Percentiles rank a stretch among this genome's conserved stretches.
Conservation (phyloP, 2,329 filamentous ascomycete genomes). For the Fonsecaea pedrosoi region DNA sequence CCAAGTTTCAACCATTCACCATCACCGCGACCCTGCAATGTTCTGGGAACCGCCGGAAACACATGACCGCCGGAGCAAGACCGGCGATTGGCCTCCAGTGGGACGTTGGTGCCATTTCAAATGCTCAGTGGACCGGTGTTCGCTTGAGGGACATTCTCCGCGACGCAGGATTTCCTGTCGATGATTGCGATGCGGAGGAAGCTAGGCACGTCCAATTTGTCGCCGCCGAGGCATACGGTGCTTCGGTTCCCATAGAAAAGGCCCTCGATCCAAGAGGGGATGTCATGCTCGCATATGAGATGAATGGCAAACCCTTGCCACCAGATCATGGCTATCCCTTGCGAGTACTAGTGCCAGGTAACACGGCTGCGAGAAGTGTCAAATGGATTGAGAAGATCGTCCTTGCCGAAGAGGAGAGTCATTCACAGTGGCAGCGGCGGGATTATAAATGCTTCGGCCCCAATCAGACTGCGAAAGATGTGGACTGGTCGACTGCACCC, state of each 20-base stretch:
- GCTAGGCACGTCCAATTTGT: slow-evolving; percentile 64
- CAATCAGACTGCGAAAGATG: slow-evolving; percentile 60
- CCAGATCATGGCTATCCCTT: slow-evolving; percentile 71
- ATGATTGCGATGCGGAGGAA: slow-evolving; percentile 44
- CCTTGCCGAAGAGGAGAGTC: slow-evolving; percentile 70
- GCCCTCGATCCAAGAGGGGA: slow-evolving; percentile 67
- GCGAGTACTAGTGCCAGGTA: slow-evolving; percentile 67
- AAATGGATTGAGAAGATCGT: slow-evolving; percentile 73
- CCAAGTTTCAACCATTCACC: slow-evolving; percentile 56
- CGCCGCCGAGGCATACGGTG: slow-evolving; percentile 65
- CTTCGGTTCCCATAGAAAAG: slow-evolving; percentile 65
- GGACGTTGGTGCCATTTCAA: slow-evolving; percentile 66
- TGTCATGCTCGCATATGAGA: slow-evolving; percentile 67
- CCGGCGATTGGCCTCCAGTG: slow-evolving; percentile 66
- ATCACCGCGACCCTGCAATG: slow-evolving; percentile 66
- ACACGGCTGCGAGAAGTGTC: slow-evolving; percentile 68
- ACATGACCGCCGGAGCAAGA: slow-evolving; percentile 62
- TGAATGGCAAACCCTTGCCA: slow-evolving; percentile 70
- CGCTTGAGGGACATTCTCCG: slow-evolving; percentile 62
- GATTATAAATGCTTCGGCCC: slow-evolving; percentile 75
- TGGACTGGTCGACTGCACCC: slow-evolving; percentile 68
- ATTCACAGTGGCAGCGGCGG: slow-evolving; percentile 68
- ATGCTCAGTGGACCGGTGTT: slow-evolving; percentile 66
- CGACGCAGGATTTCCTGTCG: slow-evolving; percentile 60
- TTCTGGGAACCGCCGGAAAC: slow-evolving; percentile 65